Evolutionary conservation across 78 protist species (phyloP), one percentile per base, ranked within the genome.

Genomic region (Isochrysis galbana): DNA sequence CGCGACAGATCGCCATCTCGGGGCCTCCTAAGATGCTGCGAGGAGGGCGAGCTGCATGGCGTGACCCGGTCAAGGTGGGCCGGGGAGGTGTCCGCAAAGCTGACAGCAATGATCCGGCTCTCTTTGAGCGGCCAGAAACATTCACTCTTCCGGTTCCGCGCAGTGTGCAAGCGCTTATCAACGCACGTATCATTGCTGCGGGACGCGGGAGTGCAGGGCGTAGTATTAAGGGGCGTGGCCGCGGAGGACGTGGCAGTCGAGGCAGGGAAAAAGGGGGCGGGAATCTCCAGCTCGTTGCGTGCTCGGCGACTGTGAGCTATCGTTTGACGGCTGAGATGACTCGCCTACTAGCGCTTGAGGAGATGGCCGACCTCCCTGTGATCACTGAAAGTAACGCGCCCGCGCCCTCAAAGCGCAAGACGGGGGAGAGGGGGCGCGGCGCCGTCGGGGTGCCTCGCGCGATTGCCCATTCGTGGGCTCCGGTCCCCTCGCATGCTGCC

Each of bases 361-460:
- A 70, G 39, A 22, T 41, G 10, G 41, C 29, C 29, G 39, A 26
- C 23, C 80, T 70, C 10, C 34, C 11, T 1, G 39, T 70, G 29
- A 1, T 70, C 80, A n/a, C 80, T 3, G 80, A 70, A 19, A 5
- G 44, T 34, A 19, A 70, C 41, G 80, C 41, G 10, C 44, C 34
- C 41, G 41, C 80, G 34, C 80, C n/a, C 32, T 23, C 41, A 19
- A 34, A 34, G 41, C 7, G 80, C 11, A 26, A 70, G 41, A 41
- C 5, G 29, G 80, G 80, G 44, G 39, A 34, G 41, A 34, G 80
- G 1, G 80, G 80, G 44, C 34, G 34, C 34, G 80, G 80, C 41
- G 80, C 29, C 80, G 80, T 70, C 19, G 41, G 80, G 44, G 80
- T 70, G 80, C 80, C 80, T 34, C 80, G 44, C 41, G 41, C 80